Evolutionary conservation across 73 alveolate species (phyloP).

Genomic region (Paramecium primaurelia): DNA sequence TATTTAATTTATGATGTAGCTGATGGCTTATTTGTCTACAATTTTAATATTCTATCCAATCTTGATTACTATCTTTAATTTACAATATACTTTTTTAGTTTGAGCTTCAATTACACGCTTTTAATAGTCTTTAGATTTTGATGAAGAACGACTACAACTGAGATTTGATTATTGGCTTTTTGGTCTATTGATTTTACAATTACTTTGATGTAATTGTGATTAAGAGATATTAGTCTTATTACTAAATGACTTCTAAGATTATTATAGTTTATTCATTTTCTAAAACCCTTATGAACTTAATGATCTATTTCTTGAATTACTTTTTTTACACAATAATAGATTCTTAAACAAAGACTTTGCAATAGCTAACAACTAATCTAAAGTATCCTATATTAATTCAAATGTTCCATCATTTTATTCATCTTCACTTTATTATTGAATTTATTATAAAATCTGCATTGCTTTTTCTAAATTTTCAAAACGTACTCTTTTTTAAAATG

Average conservation of each 20-base stretch:
- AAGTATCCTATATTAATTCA: neutral
- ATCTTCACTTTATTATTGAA: neutral
- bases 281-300: neutral
- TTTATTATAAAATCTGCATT: neutral
- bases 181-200: neutral
- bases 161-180: neutral
- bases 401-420: neutral
- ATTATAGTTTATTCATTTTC: neutral
- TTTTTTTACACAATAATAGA: neutral
- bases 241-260: neutral
- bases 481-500: constrained; percentile 6
- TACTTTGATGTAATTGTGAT: neutral
- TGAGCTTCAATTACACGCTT: neutral
- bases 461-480: constrained; percentile 2
- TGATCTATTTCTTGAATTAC: neutral
- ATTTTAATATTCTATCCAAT: neutral
- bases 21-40: neutral
- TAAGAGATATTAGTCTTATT: neutral
- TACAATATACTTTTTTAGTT: neutral
- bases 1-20: neutral
- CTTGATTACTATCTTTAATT: neutral
- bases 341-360: neutral
- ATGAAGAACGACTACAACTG: neutral
- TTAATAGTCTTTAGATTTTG: neutral
- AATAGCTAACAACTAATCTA: neutral